These are phyloP conservation scores for Eleusine indica DNA, from an alignment of 176 grass and related monocot genomes.

Conservation along the genomic window DNA sequence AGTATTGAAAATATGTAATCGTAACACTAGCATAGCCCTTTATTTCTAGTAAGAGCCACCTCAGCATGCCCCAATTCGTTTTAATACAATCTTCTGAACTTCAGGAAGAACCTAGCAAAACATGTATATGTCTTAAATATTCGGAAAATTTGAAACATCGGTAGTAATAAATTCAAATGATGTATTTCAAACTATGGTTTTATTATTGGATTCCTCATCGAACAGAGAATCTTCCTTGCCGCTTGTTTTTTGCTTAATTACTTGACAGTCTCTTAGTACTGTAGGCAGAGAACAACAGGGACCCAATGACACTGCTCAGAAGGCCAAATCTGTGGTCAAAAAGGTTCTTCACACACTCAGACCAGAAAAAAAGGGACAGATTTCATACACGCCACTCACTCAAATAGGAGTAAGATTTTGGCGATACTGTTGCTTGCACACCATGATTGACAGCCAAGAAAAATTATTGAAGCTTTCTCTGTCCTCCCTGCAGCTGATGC, in stretches of 20 bases:
- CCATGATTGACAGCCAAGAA: slow-evolving; percentile 50
- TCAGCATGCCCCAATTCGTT: background rate
- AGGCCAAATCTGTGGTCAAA: slow-evolving; percentile 54
- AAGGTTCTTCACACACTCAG: slow-evolving; percentile 23
- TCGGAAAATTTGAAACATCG: background rate
- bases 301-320: slow-evolving; percentile 2
- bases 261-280: slow-evolving; percentile 20
- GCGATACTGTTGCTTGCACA: slow-evolving; percentile 31
- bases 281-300: slow-evolving; percentile 25
- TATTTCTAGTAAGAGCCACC: background rate
- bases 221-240: background rate
- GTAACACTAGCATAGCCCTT: background rate
- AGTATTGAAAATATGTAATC: background rate
- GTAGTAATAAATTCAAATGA: background rate
- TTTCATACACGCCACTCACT: slow-evolving; percentile 29
- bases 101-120: background rate
- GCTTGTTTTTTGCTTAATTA: slow-evolving; percentile 4
- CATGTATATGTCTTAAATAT: background rate
- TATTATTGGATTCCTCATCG: background rate
- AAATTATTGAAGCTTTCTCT: slow-evolving; percentile 41
- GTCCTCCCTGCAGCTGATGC: slow-evolving; percentile 42
- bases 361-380: slow-evolving; percentile 16
- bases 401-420: slow-evolving; percentile 53
- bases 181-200: background rate
- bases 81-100: background rate